Evolutionary conservation across 768 basidiomycete genomes (phyloP), one percentile per base, ranked within the genome.

Genomic region (Termitomyces sp.): DNA sequence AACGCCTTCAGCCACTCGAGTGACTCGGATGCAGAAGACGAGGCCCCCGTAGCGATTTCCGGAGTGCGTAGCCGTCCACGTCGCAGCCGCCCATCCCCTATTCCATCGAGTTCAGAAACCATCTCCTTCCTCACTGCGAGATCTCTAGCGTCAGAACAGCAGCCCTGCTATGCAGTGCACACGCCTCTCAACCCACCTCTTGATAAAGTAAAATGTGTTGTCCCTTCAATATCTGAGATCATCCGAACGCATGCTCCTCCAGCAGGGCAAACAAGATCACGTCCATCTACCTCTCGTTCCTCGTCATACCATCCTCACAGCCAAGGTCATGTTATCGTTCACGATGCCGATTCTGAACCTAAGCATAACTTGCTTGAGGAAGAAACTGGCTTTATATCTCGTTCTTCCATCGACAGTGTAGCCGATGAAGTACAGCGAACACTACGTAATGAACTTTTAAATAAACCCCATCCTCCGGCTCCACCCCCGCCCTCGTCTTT

Each of bases 361-460:
- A 78, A 80, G 57, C 75, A 78, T 8, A 65, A 79, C 47, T 69
- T 78, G 42, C 73, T 75, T 41, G 79, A 81, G 55, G 86, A 87
- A 59, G 88, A 88, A 60, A 75, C 76, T 2, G 88, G 89, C 47
- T 66, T 87, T 49, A 63, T 90, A 52, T 86, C 88, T 42, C 84
- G 89, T n/a, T 93, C 93, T 22, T 93, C 91, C 18, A 83, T 93
- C 62, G 93, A 95, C 70, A 93, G 91, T 60, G 86, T 95, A 30
- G 89, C 91, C 22, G 86, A 91, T 65, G 93, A 95, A 77, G 84
- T 91, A 34, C 81, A 79, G 58, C 82, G 75, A 57, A 92, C 89
- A 11, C 74, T 91, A 61, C 84, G 82, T 61, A 82, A 80, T 51
- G 86, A 91, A 69, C 74, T 67, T 65, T 62, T 76, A 65, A 60